A percentile compares a stretch with the other conserved stretches of the same genome.
These are phyloP conservation scores for Phytophthora tentaculata DNA, from an alignment of 352 stramenopile species.

Conservation along the genomic window DNA sequence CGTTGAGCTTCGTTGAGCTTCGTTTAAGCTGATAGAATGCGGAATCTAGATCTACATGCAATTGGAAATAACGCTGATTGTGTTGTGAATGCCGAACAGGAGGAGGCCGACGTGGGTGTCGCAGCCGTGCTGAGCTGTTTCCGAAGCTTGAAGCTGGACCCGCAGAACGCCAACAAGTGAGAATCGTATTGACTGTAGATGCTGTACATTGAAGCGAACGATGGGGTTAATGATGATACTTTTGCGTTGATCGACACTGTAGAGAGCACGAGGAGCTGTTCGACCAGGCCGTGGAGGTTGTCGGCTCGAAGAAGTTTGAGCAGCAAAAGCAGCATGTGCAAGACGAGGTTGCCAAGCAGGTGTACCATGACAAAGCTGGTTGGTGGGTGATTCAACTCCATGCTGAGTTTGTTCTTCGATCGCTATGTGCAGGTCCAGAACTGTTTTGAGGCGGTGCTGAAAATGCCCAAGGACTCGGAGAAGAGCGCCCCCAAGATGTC, in stretches of 20 bases:
- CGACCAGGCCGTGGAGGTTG: constrained; percentile 67
- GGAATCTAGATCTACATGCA: not conserved
- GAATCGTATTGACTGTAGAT: not conserved
- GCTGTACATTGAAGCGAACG: not conserved
- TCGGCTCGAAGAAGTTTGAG: constrained; percentile 83
- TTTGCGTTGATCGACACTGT: constrained; percentile 3
- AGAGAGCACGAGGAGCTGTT: constrained; percentile 81
- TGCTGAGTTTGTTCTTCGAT: constrained; percentile 4
- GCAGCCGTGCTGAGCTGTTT: constrained; percentile 83
- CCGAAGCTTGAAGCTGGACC: constrained; percentile 62
- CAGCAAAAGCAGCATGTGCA: constrained; percentile 83
- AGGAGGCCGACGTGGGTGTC: constrained; percentile 82
- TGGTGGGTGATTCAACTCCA: not conserved
- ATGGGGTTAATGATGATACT: not conserved
- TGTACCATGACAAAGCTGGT: constrained; percentile 13
- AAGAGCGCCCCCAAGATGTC: constrained; percentile 54
- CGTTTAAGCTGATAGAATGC: not conserved
- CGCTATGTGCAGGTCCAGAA: constrained; percentile 40
- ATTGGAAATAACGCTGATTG: constrained; percentile 2
- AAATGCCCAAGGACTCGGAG: constrained; percentile 47
- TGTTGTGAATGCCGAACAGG: constrained; percentile 41
- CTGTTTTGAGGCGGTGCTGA: constrained; percentile 69
- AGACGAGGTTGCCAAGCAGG: constrained; percentile 63
- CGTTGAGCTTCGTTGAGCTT: not conserved
- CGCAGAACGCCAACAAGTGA: constrained; percentile 56